Percentiles rank a stretch among this genome's conserved stretches.
These are phyloP conservation scores for Neurospora discreta DNA, from an alignment of 495 filamentous ascomycete genomes.

Conservation along the genomic window DNA sequence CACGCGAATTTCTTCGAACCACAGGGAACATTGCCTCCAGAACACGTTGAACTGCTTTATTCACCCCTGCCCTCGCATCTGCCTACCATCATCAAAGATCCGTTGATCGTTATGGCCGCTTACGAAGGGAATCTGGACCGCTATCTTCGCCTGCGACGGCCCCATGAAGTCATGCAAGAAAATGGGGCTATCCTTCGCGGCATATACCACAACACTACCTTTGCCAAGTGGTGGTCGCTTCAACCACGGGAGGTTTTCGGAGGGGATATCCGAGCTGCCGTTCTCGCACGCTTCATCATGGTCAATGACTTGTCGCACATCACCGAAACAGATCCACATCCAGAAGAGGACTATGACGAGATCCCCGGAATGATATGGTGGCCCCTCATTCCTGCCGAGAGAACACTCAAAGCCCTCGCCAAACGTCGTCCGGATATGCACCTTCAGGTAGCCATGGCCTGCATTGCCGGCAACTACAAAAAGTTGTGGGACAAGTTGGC, in stretches of 20 bases:
- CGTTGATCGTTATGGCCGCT: slow-evolving; percentile 10
- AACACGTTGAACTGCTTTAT: background rate
- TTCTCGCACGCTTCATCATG: background rate
- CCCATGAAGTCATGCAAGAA: background rate
- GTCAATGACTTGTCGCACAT: background rate
- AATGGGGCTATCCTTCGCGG: slow-evolving; percentile 3
- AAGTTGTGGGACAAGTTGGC: background rate
- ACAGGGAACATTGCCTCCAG: background rate
- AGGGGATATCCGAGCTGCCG: background rate
- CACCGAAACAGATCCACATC: background rate
- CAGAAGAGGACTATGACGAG: background rate
- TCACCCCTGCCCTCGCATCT: slow-evolving; percentile 4
- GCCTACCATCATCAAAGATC: slow-evolving; percentile 6
- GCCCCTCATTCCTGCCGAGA: background rate
- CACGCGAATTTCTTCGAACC: background rate
- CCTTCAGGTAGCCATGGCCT: background rate
- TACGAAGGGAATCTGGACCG: slow-evolving; percentile 11
- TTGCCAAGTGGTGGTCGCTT: slow-evolving; percentile 1
- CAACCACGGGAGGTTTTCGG: too few species aligned
- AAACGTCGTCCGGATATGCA: background rate
- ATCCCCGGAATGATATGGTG: background rate
- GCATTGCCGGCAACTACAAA: background rate
- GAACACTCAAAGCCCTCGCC: background rate
- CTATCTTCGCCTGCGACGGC: slow-evolving; percentile 9
- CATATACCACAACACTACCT: slow-evolving; percentile 8